Percentiles rank a stretch among this genome's conserved stretches.
Conservation (phyloP, 2,329 filamentous ascomycete genomes). For the Amauroascus verrucosus region DNA sequence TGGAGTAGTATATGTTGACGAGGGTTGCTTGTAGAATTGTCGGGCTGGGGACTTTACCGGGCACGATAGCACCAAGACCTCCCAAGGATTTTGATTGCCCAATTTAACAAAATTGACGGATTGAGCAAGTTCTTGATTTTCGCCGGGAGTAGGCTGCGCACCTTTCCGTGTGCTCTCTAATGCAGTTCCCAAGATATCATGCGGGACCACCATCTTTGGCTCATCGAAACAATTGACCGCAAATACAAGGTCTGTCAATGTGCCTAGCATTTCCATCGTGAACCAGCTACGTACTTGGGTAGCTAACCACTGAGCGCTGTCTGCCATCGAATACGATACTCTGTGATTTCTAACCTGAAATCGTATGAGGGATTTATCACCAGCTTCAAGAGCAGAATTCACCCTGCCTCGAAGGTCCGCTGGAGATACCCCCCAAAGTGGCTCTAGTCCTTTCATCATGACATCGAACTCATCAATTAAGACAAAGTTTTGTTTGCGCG, state of each 20-base stretch:
- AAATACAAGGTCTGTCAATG: constrained; percentile 16
- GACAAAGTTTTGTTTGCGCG: not conserved
- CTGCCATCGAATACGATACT: not conserved
- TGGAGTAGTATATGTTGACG: not conserved
- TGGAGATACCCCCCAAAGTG: constrained; percentile 11
- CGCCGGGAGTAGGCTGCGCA: not conserved
- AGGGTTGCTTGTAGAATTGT: constrained; percentile 3
- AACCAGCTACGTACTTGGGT: constrained; percentile 5
- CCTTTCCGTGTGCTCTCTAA: not conserved
- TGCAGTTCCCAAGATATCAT: constrained; percentile 9
- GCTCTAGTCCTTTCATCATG: constrained; percentile 7
- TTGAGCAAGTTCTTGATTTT: not conserved
- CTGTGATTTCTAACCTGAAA: constrained; percentile 3
- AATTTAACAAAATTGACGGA: not conserved
- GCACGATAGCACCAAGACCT: constrained; percentile 15
- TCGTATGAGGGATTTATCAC: constrained; percentile 3
- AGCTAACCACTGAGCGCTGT: constrained; percentile 5
- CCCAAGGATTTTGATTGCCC: constrained; percentile 10
- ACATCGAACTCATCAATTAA: constrained; percentile 8
- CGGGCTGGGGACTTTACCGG: constrained; percentile 13
- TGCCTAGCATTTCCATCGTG: constrained; percentile 4
- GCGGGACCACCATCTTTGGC: constrained; percentile 15
- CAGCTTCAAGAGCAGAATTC: not conserved
- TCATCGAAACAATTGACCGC: constrained; percentile 17
- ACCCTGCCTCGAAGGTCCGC: constrained; percentile 8